These are phyloP conservation scores for Linnemannia elongata DNA, from an alignment of 192 early-diverging fungal genomes.

Conservation along the genomic window DNA sequence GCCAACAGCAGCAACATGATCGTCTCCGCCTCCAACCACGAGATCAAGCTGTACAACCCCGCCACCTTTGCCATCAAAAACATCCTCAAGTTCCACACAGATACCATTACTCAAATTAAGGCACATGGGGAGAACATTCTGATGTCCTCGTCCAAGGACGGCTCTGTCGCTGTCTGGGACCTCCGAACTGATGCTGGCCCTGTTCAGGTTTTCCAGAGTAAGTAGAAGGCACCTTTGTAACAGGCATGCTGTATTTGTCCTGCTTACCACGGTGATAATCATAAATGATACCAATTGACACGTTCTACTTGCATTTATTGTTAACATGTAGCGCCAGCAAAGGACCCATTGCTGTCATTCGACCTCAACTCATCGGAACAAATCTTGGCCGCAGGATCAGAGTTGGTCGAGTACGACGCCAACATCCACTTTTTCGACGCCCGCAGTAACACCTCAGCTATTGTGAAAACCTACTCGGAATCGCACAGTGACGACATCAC, in stretches of 20 bases:
- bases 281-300: background rate
- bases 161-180: conserved; percentile 76
- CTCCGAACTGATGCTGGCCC: conserved; percentile 66
- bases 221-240: background rate
- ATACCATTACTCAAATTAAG: conserved; percentile 75
- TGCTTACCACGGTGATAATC: background rate
- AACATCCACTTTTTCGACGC: conserved; percentile 67
- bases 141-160: conserved; percentile 75
- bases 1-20: conserved; percentile 58
- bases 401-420: conserved; percentile 59
- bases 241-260: background rate
- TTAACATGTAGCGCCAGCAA: conserved; percentile 29
- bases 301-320: background rate
- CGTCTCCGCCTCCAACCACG: conserved; percentile 73
- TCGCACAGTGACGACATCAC: conserved; percentile 86
- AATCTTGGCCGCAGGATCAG: conserved; percentile 68
- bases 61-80: conserved; percentile 60
- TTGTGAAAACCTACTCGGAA: conserved; percentile 64
- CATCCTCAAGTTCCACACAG: conserved; percentile 67
- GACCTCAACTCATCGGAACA: conserved; percentile 67
- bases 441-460: conserved; percentile 35
- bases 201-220: conserved; percentile 72
- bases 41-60: conserved; percentile 76
- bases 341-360: conserved; percentile 61
- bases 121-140: conserved; percentile 66